Conservation (phyloP, 495 filamentous ascomycete species). For the Penicillium canescens region DNA sequence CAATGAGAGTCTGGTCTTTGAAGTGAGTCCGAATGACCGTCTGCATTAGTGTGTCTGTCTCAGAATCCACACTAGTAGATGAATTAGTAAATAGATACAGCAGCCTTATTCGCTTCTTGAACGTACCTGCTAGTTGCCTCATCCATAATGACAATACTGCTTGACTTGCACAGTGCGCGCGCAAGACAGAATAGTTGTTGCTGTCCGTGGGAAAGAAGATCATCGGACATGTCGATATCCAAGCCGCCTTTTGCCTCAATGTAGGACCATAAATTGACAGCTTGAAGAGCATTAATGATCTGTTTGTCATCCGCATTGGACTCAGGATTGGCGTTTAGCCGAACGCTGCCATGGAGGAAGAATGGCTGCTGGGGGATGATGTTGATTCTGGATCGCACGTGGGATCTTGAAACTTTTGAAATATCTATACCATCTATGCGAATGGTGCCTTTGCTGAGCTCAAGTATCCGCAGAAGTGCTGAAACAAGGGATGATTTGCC, state of each 20-base stretch:
- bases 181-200: slow-evolving; percentile 50
- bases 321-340: slow-evolving; percentile 47
- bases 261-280: slow-evolving; percentile 38
- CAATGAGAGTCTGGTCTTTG: slow-evolving; percentile 30
- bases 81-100: background rate
- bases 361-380: slow-evolving; percentile 51
- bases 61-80: slow-evolving; percentile 26
- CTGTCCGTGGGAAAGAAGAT: slow-evolving; percentile 44
- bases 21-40: slow-evolving; percentile 30
- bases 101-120: background rate
- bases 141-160: slow-evolving; percentile 43
- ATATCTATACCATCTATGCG: slow-evolving; percentile 48
- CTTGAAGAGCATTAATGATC: slow-evolving; percentile 37
- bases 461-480: slow-evolving; percentile 40
- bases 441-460: slow-evolving; percentile 36
- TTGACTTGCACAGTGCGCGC: slow-evolving; percentile 32
- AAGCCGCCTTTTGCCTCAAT: slow-evolving; percentile 41
- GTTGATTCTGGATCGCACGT: slow-evolving; percentile 36
- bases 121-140: slow-evolving; percentile 46
- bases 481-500: slow-evolving; percentile 45
- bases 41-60: slow-evolving; percentile 34
- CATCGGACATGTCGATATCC: slow-evolving; percentile 36
- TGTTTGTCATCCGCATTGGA: slow-evolving; percentile 28
- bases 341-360: slow-evolving; percentile 42
- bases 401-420: slow-evolving; percentile 26